Base-by-base conservation (phyloP, 75 land plant species). In the Ceratopteris richardii region DNA sequence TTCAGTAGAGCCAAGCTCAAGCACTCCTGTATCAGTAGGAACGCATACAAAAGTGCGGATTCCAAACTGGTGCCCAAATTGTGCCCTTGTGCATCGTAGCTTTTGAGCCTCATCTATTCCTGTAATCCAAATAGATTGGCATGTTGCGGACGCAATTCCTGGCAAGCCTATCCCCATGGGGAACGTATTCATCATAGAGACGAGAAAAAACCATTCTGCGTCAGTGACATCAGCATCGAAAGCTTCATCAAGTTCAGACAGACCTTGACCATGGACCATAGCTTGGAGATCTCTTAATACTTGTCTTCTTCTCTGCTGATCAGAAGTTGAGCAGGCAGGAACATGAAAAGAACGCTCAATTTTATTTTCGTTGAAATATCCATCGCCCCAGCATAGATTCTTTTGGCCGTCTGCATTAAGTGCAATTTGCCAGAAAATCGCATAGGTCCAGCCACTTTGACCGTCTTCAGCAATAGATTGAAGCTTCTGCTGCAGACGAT, bases 171-270 rank as follows among this genome's bases (percentile, higher is more conserved):
- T 50, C 9, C 78, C 80, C 5, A 23, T 42, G 6, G 66, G 56
- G 51, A 83, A 86, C 2, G 83, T 67, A 27, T 65, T 56, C 17
- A 76, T 64, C 60, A 80, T 57, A 0, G 90, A 86, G 11, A 72
- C 70, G 42, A 80, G 48, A 63, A 71, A 86, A 54, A 73, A 86
- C 90, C 77, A 79, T 62, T 85, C 85, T 1, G 66, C 61, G 57
- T 76, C 78, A 10, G 83, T 68, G 19, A 82, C 76, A 47, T 77
- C 60, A 53, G 81, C 59, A 56, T 86, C 90, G 20, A 79, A 82
- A 0, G 62, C 29, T 12, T n/a, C 29, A 39, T 56, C 61, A 40
- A 26, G 66, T 16, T 54, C 51, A 36, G 70, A 74, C 22, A 40
- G 65, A 36, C 61, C 57, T 11, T 50, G 31, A 23, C 36, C 59